Evolutionary conservation across 176 grass and related monocot genomes (phyloP).

Genomic region (Zoysia pacifica): DNA sequence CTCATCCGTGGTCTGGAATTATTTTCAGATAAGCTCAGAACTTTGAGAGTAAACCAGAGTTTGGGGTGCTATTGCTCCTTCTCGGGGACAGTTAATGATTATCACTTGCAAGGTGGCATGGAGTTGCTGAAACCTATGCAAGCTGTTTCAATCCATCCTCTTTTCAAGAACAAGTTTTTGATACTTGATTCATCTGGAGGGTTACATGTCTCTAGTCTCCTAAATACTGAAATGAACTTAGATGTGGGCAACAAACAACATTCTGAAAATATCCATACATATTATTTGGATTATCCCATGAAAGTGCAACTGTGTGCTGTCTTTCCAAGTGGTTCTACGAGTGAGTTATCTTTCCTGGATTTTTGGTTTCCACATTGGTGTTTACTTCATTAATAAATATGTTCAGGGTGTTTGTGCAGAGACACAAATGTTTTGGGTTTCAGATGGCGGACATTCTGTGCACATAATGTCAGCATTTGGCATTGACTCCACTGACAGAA

Average conservation of each 20-base stretch:
- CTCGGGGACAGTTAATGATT: slow-evolving; percentile 48
- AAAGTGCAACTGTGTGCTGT: slow-evolving; percentile 80
- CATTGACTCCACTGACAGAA: slow-evolving; percentile 40
- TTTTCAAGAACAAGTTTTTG: slow-evolving; percentile 72
- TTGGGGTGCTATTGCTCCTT: slow-evolving; percentile 68
- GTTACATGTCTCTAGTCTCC: slow-evolving; percentile 64
- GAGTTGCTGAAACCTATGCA: slow-evolving; percentile 44
- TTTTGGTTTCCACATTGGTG: slow-evolving; percentile 19
- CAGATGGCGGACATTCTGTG: slow-evolving; percentile 76
- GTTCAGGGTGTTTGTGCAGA: slow-evolving; percentile 81
- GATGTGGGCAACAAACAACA: slow-evolving; percentile 38
- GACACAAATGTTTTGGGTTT: slow-evolving; percentile 76
- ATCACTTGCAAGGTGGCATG: slow-evolving; percentile 33
- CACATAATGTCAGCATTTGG: slow-evolving; percentile 59
- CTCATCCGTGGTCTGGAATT: slow-evolving; percentile 35
- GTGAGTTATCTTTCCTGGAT: slow-evolving; percentile 55
- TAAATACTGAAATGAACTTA: slow-evolving; percentile 32
- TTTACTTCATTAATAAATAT: slow-evolving; percentile 80
- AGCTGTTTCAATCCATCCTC: slow-evolving; percentile 68
- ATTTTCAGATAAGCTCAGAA: slow-evolving; percentile 83
- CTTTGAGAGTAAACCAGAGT: slow-evolving; percentile 73
- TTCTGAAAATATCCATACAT: slow-evolving; percentile 41
- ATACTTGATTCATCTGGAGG: slow-evolving; percentile 79
- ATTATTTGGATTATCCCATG: slow-evolving; percentile 60
- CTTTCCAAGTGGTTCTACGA: slow-evolving; percentile 71